Evolutionary conservation across 371 early-diverging fungal genomes (phyloP), one percentile per base, ranked within the genome.

Genomic region (Mortierella sp.): DNA sequence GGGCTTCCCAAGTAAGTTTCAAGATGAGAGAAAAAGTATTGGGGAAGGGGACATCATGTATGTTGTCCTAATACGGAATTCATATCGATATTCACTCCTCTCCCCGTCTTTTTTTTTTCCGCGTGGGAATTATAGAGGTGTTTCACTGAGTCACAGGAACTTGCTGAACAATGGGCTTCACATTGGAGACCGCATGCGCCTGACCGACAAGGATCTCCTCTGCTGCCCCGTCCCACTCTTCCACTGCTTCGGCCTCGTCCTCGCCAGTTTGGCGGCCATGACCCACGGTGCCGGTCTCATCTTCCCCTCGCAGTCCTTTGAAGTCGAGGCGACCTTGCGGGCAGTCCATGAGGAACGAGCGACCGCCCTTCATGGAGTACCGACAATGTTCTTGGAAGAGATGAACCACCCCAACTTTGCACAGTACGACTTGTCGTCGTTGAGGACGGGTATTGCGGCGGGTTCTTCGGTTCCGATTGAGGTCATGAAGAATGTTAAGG

Each of bases 81-180:
- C 60, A 60, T 60, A 60, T 60, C 60, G 60, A 60, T 27, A 60
- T 32, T 60, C 18, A 60, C 60, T 32, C 60, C 29, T 60, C 60
- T 32, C 60, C 60, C 60, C 60, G 16, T 60, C 60, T 58, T 55
- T 54, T 74, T 55, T 32, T 49, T 49, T 32, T 49, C 41, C 21
- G 24, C 38, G 16, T 46, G 49, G 41, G 49, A 21, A 51, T 44
- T 44, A 21, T 75, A 77, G 80, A 70, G 94, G 93, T 18, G 93
- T 89, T 27, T 83, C 93, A 29, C 74, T 94, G 5, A 87, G 90
- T 14, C 94, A 94, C 80, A 84, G 87, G 56, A 95, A 95, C 77
- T 82, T 93, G 73, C 79, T 93, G 49, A 87, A 90, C 74, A 90
- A 90, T 49, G 91, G 90, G 32, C 89, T 89, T 58, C 87, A 90